Conservation (phyloP, 495 filamentous ascomycete species). For the Mycothermus thermophilus region DNA sequence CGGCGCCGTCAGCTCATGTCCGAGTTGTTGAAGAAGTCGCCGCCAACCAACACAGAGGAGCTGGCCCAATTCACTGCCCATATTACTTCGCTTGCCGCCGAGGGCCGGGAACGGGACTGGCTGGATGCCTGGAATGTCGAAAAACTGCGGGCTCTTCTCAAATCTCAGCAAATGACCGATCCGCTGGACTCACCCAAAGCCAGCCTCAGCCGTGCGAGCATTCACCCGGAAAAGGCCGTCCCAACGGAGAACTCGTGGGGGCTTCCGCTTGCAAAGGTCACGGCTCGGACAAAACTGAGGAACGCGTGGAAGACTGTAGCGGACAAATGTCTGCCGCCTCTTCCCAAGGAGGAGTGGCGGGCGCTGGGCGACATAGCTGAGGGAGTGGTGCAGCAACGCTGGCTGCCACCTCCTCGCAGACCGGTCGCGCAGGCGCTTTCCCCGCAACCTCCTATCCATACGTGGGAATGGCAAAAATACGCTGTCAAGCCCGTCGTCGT, state of each 20-base stretch:
- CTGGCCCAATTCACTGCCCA: conserved; percentile 12
- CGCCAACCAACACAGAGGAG: conserved; percentile 23
- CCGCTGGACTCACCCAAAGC: too few species aligned
- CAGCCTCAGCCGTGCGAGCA: too few species aligned
- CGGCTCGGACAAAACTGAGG: conserved; percentile 43
- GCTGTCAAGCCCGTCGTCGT: conserved; percentile 7
- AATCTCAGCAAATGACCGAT: too few species aligned
- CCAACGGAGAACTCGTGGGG: conserved; percentile 53
- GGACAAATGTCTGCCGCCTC: conserved; percentile 51
- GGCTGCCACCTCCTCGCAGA: conserved; percentile 17
- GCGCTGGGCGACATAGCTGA: conserved; percentile 43
- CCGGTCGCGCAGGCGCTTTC: conserved; percentile 2
- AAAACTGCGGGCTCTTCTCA: conserved; percentile 19
- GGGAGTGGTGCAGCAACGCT: conserved; percentile 34
- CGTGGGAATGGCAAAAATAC: conserved; percentile 17
- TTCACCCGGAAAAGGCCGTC: conserved; percentile 35
- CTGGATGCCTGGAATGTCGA: conserved; percentile 29
- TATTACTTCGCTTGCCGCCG: not conserved
- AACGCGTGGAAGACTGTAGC: conserved; percentile 46
- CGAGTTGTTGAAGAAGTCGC: conserved; percentile 28
- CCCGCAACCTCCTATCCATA: too few species aligned
- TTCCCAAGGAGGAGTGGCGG: conserved; percentile 52
- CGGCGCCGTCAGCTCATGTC: conserved; percentile 48
- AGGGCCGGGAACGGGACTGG: conserved; percentile 20
- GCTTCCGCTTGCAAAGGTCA: conserved; percentile 36